Evolutionary conservation across 352 stramenopile species (phyloP), one percentile per base, ranked within the genome.

Genomic region (Elongisporangium prolatum): DNA sequence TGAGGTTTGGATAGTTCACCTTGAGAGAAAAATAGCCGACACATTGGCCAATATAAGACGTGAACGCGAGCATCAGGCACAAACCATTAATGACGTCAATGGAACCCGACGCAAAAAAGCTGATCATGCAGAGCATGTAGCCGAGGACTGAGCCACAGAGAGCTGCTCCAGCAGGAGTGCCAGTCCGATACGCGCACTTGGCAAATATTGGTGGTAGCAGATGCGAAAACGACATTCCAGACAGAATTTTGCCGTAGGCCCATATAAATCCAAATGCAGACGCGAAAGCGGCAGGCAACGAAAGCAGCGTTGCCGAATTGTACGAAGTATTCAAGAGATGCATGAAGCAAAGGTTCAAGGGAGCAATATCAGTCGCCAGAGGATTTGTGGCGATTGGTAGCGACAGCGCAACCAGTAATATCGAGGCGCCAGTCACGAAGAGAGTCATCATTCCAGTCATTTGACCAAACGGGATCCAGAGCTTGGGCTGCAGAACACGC

Each of bases 21-120:
- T 72, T 74, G 3, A 82, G 58, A 4, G 67, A 67, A 5, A 82
- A 73, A 57, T 75, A 82, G 20, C 73, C 73, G 54, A 75, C 18
- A 37, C 68, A 80, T 22, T 80, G 73, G 0, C 64, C 68, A 7
- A 63, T 66, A 70, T 82, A 79, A 21, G 73, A 74, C 54, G 69
- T 52, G 51, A 72, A 75, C n/a, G 59, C 70, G 38, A 63, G 60
- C 1, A 61, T 49, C 34, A 75, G 67, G 54, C 67, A 78, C 11
- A 65, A 58, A 50, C 68, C 74, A 57, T 69, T 75, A 22, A 78
- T 21, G 54, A 74, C 64, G 1, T 60, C 54, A 50, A 79, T 53
- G 1, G 53, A 63, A 11, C 49, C 21, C 7, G 70, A 63, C 2
- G 44, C 10, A 37, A 71, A 66, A 40, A 75, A 71, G 21, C 68